Base-by-base conservation (phyloP, 306 rosid species). In the Hippophae tibetana region DNA sequence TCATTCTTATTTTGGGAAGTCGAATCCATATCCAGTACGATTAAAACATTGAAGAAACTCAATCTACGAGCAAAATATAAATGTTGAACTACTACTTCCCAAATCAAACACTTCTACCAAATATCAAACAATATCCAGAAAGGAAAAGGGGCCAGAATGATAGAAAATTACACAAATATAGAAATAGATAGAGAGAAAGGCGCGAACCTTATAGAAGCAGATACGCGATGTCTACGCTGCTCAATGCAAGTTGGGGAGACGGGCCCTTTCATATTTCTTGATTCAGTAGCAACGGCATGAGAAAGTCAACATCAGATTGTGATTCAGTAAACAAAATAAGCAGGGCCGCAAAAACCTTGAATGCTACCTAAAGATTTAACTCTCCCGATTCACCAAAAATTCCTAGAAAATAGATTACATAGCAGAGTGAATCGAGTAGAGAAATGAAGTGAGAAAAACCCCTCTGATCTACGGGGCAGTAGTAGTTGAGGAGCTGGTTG, bases 141-240 rank as follows among this genome's bases (percentile, higher is more conserved):
- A 52, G 4, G 13, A 63, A 58, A 73, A 44, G 2, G 38, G 38
- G 4, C 38, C 38, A 31, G 38, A 31, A 31, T 31, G 38, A 31
- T 43, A 38, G 5, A 12, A 47, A 70, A 63, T 7, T 7, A 23
- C 26, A n/a, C 42, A 18, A 57, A 27, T 25, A 8, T 44, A 45
- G 14, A 27, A 26, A 54, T n/a, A 18, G 5, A 61, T 10, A 9
- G 45, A 51, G 61, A 25, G 71, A 47, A 52, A 54, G 51, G 48
- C 31, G 55, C 71, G 45, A 14, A 88, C 98, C 62, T 81, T 14
- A 67, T 41, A 6, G 86, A 79, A 73, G 86, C 63, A 10, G 89
- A 81, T 48, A 76, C 73, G 23, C 96, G 98, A 71, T 66, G 77
- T 6, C 96, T 79, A 12, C 86, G 96, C 81, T 92, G 96, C 81